phyloP scores from a whole-genome alignment of 2,329 filamentous ascomycete genomes.

The Penicillium sp. region DNA sequence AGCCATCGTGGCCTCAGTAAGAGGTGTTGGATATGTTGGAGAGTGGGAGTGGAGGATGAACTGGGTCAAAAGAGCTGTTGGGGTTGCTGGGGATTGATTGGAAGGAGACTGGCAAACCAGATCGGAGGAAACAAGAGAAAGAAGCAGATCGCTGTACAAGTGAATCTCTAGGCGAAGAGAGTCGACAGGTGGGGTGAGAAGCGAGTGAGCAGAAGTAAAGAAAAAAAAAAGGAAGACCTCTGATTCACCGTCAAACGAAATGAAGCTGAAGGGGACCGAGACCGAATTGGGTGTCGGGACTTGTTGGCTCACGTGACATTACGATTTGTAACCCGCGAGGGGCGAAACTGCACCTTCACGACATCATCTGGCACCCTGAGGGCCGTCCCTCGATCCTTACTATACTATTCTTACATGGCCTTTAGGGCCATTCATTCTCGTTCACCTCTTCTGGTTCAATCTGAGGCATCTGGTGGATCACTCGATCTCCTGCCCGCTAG shows the following conservation, averaged over 20 bases:
- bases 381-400: slow-evolving; percentile 18
- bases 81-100: slow-evolving; percentile 6
- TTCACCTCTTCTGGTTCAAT: slow-evolving; percentile 6
- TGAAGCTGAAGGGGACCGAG: slow-evolving; percentile 12
- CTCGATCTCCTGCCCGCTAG: slow-evolving; percentile 1
- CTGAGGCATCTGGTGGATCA: slow-evolving; percentile 10
- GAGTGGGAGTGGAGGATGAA: slow-evolving; percentile 8
- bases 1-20: slow-evolving; percentile 36
- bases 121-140: background rate
- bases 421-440: slow-evolving; percentile 18
- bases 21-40: slow-evolving; percentile 11
- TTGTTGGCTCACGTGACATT: slow-evolving; percentile 7
- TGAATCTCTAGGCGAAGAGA: background rate
- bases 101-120: slow-evolving; percentile 8
- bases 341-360: slow-evolving; percentile 7
- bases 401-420: slow-evolving; percentile 27
- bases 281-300: slow-evolving; percentile 9
- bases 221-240: background rate
- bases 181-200: background rate
- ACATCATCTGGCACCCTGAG: slow-evolving; percentile 14
- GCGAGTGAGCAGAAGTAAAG: background rate
- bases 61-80: slow-evolving; percentile 14
- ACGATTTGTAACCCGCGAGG: slow-evolving; percentile 13
- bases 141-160: slow-evolving; percentile 15
- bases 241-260: slow-evolving; percentile 12